Evolutionary conservation across 208 protist species (phyloP), one percentile per base, ranked within the genome.

Genomic region (Angomonas ambiguus): DNA sequence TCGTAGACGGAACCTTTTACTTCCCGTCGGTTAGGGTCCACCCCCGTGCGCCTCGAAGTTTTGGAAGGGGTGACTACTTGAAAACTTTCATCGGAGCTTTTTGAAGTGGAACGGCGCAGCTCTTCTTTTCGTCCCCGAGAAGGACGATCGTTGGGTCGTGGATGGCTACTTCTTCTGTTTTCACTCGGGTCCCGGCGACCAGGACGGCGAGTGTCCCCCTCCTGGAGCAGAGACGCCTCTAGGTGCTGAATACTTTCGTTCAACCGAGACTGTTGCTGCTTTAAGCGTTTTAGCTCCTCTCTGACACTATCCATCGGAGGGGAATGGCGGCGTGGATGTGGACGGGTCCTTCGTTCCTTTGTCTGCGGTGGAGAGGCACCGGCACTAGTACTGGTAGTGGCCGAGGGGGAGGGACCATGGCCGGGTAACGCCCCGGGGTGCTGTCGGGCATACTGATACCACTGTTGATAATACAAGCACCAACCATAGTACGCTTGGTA

Each of bases 401-500:
- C n/a, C n/a, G n/a, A n/a, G n/a, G n/a, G n/a, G n/a, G n/a, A n/a
- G n/a, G n/a, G n/a, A n/a, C n/a, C n/a, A n/a, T n/a, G n/a, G n/a
- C n/a, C n/a, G n/a, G n/a, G n/a, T n/a, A n/a, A n/a, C n/a, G n/a
- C n/a, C n/a, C n/a, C n/a, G n/a, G n/a, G n/a, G n/a, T n/a, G n/a
- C n/a, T n/a, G 49, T 5, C 8, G 8, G 8, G 49, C 3, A 4
- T 59, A 56, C 32, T 48, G 70, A 65, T 83, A 89, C 25, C 76
- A 68, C 65, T 87, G 80, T 33, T 81, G 73, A 30, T 91, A 91
- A 65, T 91, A 91, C 42, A 74, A 42, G 71, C 82, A 79, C 79
- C 81, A 87, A n/a, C 71, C 70, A 49, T 82, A 81, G 70, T 91
- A 85, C 30, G 69, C 62, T 3, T 76, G 66, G 61, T 87, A 81